phyloP scores from a whole-genome alignment of 768 basidiomycete genomes.

The Trametes sanguinea region DNA sequence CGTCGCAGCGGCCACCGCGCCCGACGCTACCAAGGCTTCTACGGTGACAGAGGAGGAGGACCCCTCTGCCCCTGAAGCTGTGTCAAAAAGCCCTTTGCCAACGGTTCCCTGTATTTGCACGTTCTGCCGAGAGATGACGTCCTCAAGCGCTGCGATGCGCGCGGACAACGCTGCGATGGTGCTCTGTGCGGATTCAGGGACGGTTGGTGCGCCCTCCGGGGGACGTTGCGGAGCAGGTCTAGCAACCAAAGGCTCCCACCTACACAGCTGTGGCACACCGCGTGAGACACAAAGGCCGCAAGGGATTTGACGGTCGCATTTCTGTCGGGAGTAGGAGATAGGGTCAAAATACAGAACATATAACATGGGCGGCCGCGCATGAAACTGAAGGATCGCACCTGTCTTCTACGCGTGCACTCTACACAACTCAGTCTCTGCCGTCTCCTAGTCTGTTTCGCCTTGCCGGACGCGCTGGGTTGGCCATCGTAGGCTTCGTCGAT shows the following conservation, averaged over 20 bases:
- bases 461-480: constrained; percentile 27
- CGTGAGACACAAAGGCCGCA: constrained; percentile 35
- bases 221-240: constrained; percentile 32
- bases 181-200: constrained; percentile 9
- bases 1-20: neutral
- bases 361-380: neutral
- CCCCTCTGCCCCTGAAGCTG: neutral
- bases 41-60: constrained; percentile 1
- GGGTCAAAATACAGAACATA: constrained; percentile 8
- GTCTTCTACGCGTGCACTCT: constrained; percentile 57
- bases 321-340: constrained; percentile 35
- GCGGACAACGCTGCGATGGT: constrained; percentile 29
- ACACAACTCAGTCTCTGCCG: constrained; percentile 55
- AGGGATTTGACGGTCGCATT: constrained; percentile 44
- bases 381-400: constrained; percentile 38
- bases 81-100: constrained; percentile 30
- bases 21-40: neutral
- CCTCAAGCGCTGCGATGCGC: constrained; percentile 29
- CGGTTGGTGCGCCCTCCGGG: constrained; percentile 20
- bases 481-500: neutral
- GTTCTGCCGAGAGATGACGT: constrained; percentile 20
- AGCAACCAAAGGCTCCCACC: constrained; percentile 34
- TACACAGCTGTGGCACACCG: constrained; percentile 33
- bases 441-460: constrained; percentile 52
- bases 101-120: neutral